phyloP scores from a whole-genome alignment of 345 rosid genomes.

The Salix exigua region DNA sequence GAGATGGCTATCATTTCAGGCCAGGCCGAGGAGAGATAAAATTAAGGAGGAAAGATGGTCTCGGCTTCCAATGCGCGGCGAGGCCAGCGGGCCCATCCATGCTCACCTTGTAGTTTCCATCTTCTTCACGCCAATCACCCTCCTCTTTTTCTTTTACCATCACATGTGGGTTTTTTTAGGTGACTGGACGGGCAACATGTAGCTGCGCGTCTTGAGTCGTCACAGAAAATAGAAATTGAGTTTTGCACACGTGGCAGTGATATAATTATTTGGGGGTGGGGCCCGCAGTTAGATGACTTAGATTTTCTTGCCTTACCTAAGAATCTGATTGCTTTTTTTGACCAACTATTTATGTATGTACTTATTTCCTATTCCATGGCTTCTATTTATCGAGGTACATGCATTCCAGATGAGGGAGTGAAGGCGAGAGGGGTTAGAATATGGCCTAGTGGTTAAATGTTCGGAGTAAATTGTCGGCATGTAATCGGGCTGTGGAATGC shows the following conservation, averaged over 20 bases:
- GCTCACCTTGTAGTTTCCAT: constrained; percentile 25
- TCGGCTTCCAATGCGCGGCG: constrained; percentile 31
- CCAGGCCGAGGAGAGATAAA: too few species aligned
- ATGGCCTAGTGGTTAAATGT: background rate
- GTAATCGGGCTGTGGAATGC: constrained; percentile 16
- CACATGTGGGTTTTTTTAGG: background rate
- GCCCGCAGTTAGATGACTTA: constrained; percentile 21
- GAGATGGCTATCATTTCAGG: too few species aligned
- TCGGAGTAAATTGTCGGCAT: constrained; percentile 12
- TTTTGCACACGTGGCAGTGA: constrained; percentile 9
- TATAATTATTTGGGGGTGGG: constrained; percentile 7
- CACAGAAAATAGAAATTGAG: background rate
- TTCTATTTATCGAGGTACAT: too few species aligned
- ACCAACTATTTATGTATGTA: constrained; percentile 5
- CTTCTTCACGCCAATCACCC: constrained; percentile 40
- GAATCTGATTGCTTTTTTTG: constrained; percentile 14
- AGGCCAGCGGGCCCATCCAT: constrained; percentile 23
- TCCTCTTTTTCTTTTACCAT: constrained; percentile 4
- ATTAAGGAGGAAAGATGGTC: background rate
- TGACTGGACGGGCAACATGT: background rate
- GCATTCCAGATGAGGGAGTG: too few species aligned
- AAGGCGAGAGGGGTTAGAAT: background rate
- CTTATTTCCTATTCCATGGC: background rate
- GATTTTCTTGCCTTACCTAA: constrained; percentile 14
- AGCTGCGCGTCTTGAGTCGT: background rate